phyloP scores from a whole-genome alignment of 2,329 filamentous ascomycete genomes.

The Dichotomopilus funicola region DNA sequence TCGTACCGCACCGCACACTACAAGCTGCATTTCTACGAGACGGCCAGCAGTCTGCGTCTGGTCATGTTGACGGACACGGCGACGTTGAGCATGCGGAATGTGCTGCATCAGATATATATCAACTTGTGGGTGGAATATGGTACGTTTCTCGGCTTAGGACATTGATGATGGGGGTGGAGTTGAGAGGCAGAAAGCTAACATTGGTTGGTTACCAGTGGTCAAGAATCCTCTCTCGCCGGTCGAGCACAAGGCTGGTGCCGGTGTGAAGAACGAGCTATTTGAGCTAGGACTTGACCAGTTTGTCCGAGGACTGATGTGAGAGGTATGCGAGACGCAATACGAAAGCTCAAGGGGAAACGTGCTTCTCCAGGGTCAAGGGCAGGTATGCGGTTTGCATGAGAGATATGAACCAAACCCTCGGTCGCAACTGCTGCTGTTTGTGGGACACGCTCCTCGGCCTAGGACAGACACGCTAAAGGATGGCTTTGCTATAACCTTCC shows the following conservation, averaged over 20 bases:
- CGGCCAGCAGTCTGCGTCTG: slow-evolving; percentile 89
- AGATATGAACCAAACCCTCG: no score
- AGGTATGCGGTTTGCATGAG: no score
- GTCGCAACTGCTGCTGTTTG: no score
- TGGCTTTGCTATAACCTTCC: no score
- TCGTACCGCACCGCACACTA: slow-evolving; percentile 91
- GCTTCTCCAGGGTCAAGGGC: neutral
- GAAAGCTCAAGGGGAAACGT: neutral
- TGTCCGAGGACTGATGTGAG: slow-evolving; percentile 57
- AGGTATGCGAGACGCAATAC: neutral
- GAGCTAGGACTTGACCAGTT: slow-evolving; percentile 72
- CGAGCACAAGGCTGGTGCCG: slow-evolving; percentile 61
- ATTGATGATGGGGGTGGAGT: neutral
- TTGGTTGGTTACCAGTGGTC: slow-evolving; percentile 43
- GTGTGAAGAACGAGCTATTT: slow-evolving; percentile 66
- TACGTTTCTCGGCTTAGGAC: slow-evolving; percentile 33
- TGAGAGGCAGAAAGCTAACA: neutral
- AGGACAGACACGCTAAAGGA: no score
- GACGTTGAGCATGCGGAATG: slow-evolving; percentile 84
- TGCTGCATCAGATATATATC: slow-evolving; percentile 96
- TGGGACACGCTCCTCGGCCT: no score
- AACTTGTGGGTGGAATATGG: slow-evolving; percentile 96
- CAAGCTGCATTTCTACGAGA: slow-evolving; percentile 99
- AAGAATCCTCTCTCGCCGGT: slow-evolving; percentile 64
- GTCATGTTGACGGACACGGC: slow-evolving; percentile 92